Evolutionary conservation across 352 stramenopile species (phyloP).

Genomic region (Phytophthora quininea): DNA sequence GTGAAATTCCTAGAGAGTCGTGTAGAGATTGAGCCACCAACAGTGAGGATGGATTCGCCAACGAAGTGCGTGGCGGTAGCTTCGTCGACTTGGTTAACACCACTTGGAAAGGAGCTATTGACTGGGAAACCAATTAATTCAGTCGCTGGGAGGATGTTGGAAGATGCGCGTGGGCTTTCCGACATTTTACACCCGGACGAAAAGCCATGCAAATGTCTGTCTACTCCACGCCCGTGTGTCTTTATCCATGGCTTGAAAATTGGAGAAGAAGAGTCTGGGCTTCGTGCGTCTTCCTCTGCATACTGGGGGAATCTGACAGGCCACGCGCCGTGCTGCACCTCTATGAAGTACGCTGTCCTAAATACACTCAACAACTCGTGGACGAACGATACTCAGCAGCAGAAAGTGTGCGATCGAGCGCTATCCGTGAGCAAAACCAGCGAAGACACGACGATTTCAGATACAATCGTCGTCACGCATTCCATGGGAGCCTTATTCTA

Average conservation of each 20-base stretch:
- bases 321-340: conserved; percentile 44
- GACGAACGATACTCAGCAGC: conserved; percentile 35
- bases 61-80: conserved; percentile 3
- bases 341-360: conserved; percentile 35
- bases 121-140: not conserved
- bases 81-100: conserved; percentile 3
- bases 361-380: conserved; percentile 43
- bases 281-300: conserved; percentile 18
- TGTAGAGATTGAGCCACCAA: conserved; percentile 9
- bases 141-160: not conserved
- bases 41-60: not conserved
- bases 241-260: conserved; percentile 36
- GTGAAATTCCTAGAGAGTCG: conserved; percentile 15
- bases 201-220: conserved; percentile 13
- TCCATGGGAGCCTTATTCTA: conserved; percentile 51
- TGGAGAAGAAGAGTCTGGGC: conserved; percentile 8
- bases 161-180: not conserved
- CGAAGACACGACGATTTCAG: conserved; percentile 20
- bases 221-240: conserved; percentile 22
- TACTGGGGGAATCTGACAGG: conserved; percentile 47
- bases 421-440: conserved; percentile 28
- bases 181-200: conserved; percentile 1
- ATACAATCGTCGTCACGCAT: conserved; percentile 50
- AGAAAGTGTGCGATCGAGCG: conserved; percentile 38
- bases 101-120: conserved; percentile 12